Base-by-base conservation (phyloP, 805 yeast genomes). In the Sugiyamaella marilandica region DNA sequence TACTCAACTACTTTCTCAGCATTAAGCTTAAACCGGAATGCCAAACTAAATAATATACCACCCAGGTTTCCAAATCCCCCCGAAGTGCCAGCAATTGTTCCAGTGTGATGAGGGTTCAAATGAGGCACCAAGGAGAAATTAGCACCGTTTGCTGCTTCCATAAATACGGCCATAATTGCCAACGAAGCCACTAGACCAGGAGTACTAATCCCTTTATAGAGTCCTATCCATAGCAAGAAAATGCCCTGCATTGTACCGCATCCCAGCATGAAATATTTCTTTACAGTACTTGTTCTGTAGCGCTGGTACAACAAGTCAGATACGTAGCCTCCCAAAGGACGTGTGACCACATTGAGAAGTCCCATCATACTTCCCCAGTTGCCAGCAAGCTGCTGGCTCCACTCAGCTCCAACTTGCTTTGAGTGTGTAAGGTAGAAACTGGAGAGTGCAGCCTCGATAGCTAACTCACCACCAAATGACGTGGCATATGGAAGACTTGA, bases 131-230 rank as follows among this genome's bases (percentile, higher is more conserved):
- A 56, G 0, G 71, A 60, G 55, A 65, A 70, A 48, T 67, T 66
- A 10, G 74, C 74, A 51, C 74, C 74, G 47, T 70, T 70, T 18
- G 67, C 73, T 65, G 69, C 69, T 49, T 70, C 74, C 70, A 70
- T 68, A 41, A 66, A 70, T 10, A 66, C 48, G 18, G 62, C 58
- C 69, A 69, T 60, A 19, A 69, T 59, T 37, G 63, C 62, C 50
- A 70, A 54, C 0, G 70, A 58, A 1, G 58, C 70, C 41, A 70
- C 64, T 16, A 70, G 56, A 1, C 66, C 67, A 9, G 64, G 63
- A 44, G 68, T 59, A 21, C 63, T 48, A 14, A 70, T 50, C 4
- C 50, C 39, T 24, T 66, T 65, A 43, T 61, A 57, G 3, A 69
- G 56, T 1, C 74, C 74, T 41, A 70, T 69, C 68, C 71, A 69